Conservation (phyloP, 2,329 filamentous ascomycete genomes). For the Arthrobotrys musiformis region DNA sequence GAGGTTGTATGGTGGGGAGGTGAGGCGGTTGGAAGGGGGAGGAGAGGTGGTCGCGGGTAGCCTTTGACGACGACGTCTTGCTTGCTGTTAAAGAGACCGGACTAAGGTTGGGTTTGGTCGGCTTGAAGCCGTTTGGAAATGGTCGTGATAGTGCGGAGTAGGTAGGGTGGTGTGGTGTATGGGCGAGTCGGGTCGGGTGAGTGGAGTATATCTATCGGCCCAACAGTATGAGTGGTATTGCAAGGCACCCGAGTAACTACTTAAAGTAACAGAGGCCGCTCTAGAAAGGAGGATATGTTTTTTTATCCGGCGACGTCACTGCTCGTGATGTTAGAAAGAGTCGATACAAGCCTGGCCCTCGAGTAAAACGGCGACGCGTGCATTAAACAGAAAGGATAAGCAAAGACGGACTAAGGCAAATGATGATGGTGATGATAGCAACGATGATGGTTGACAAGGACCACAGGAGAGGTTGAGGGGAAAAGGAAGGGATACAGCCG, state of each 20-base stretch:
- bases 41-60: slow-evolving; percentile 55
- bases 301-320: slow-evolving; percentile 44
- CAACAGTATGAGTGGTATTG: not conserved
- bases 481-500: slow-evolving; percentile 12
- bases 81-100: slow-evolving; percentile 51
- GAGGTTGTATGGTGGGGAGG: slow-evolving; percentile 55
- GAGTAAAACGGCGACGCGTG: slow-evolving; percentile 49
- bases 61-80: slow-evolving; percentile 57
- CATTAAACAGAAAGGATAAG: slow-evolving; percentile 50
- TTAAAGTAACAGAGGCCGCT: slow-evolving; percentile 24
- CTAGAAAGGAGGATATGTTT: slow-evolving; percentile 22
- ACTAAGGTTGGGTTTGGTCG: slow-evolving; percentile 31
- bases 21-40: slow-evolving; percentile 54
- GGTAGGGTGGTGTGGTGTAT: not conserved
- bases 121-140: slow-evolving; percentile 34
- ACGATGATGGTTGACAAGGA: too few relatives aligned
- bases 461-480: slow-evolving; percentile 15
- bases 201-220: slow-evolving; percentile 1
- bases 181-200: slow-evolving; percentile 6
- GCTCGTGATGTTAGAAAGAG: slow-evolving; percentile 44
- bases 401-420: slow-evolving; percentile 6
- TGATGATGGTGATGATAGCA: not conserved
- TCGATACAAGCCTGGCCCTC: slow-evolving; percentile 31
- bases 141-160: not conserved
- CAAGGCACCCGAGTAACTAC: slow-evolving; percentile 26